Evolutionary conservation across 2,329 filamentous ascomycete genomes (phyloP), one percentile per base, ranked within the genome.

Genomic region (Trichoderma oligosporum): DNA sequence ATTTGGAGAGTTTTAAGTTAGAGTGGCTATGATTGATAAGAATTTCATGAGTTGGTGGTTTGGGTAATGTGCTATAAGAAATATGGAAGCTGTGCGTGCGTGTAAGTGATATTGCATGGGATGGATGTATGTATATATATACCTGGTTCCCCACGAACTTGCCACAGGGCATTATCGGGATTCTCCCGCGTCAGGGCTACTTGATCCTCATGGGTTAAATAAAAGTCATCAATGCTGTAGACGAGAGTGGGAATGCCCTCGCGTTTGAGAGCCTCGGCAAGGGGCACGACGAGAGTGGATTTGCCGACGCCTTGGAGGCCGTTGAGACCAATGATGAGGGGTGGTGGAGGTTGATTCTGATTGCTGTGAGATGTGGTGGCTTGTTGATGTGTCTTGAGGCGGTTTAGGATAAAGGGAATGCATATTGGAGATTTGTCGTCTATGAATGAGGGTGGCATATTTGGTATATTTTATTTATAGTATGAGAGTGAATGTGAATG

Each of bases 221-320:
- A 96, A 64, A 97, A 85, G 74, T 96, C 91, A 71, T 97, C 92
- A 62, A 96, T 87, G 70, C 88, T 92, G 70, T 90, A 82, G 53
- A 91, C 86, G 47, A 89, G 77, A 2, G 87, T 87, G 22, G 89
- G 78, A 18, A 79, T 79, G 66, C 86, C 78, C 27, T 73, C 65
- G 12, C 76, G 70, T 45, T 81, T 77, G 35, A 93, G 81, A 12
- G 81, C 82, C 18, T 77, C 69, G 62, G 84, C 80, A 41, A 96
- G 81, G 4, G 82, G 78, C 35, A 79, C 79, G 35, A 92, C 91
- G 66, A 96, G 81, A 11, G 92, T 95, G 3, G 92, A 95, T 76
- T 97, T 97, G 64, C 93, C 93, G 35, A 89, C 87, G 60, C 93
- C 93, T 74, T 97, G 93, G 25, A 96, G 84, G 60, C 92, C 93